Evolutionary conservation across 2,329 filamentous ascomycete genomes (phyloP).

Genomic region (Arthrobotrys conoides): DNA sequence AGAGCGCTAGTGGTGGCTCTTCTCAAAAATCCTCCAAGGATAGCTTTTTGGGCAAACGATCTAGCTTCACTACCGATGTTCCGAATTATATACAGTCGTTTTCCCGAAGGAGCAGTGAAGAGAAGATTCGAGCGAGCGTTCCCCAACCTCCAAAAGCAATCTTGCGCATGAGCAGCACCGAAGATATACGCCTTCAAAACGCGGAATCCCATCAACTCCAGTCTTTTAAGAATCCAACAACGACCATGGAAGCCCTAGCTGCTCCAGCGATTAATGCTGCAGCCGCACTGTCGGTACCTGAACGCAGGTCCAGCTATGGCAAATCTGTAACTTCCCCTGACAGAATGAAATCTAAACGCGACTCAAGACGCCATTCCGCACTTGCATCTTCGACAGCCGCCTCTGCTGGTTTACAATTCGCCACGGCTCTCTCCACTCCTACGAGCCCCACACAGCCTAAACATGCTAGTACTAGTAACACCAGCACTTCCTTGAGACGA

Average conservation of each 20-base stretch:
- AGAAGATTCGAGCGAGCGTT: constrained; percentile 41
- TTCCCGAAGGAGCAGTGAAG: constrained; percentile 60
- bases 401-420: constrained; percentile 59
- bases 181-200: constrained; percentile 61
- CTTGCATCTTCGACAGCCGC: constrained; percentile 62
- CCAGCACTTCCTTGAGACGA: constrained; percentile 62
- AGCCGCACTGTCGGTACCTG: constrained; percentile 61
- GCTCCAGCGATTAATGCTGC: constrained; percentile 60
- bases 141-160: constrained; percentile 61
- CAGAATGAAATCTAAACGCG: constrained; percentile 62
- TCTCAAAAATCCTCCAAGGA: constrained; percentile 60
- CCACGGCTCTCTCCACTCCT: constrained; percentile 62
- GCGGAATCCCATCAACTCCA: constrained; percentile 62
- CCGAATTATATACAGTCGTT: constrained; percentile 64
- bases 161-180: constrained; percentile 60
- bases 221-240: constrained; percentile 52
- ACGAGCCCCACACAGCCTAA: constrained; percentile 59
- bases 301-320: constrained; percentile 59
- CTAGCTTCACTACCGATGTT: constrained; percentile 62
- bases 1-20: constrained; percentile 71
- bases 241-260: constrained; percentile 59
- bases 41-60: constrained; percentile 62
- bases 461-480: constrained; percentile 60
- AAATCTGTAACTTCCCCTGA: constrained; percentile 56
- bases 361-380: constrained; percentile 58